Base-by-base conservation (phyloP, 2,329 filamentous ascomycete species). In the Alternaria gaisen region DNA sequence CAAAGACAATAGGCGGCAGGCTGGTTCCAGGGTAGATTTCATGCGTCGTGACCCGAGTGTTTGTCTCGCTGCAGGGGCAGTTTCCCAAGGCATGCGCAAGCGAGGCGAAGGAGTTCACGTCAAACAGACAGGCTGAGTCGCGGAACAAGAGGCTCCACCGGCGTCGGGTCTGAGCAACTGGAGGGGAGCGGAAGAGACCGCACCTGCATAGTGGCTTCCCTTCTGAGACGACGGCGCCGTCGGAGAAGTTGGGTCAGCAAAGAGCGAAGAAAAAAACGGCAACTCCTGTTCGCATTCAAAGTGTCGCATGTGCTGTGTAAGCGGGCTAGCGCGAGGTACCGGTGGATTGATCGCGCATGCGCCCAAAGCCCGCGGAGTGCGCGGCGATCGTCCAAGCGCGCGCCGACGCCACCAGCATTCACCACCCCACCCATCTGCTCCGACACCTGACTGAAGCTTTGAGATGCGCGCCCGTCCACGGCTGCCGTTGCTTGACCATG, bases 401-500 rank as follows among this genome's bases (percentile, higher is more conserved):
- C 50, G 36, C 53, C 61, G 36, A 42, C 61, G 41, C 48, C 42
- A 40, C 51, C 52, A 58, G 54, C 50, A 32, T 59, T 28, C 61
- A 58, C 53, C 36, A 58, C 61, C 52, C 52, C 57, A 60, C 57
- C 48, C 56, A 16, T 28, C 34, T 53, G 51, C 61, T 26, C 60
- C 26, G 43, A 42, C 57, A 38, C 43, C 34, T 52, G 30, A 28
- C 58, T 53, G 40, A 44, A 22, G 51, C 60, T 43, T 55, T 59
- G 61, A 50, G 65, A 76, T 76, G 72, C 60, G 51, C 66, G 61
- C 60, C 65, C 56, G 53, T 58, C 42, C 61, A 57, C 56, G 60
- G 44, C 60, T 53, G 60, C 64, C 64, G 60, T 63, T 69, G 64
- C 65, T 56, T 65, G 60, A 69, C 67, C 41, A 82, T 81, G 79